These are phyloP conservation scores for Picea glauca DNA, from an alignment of 75 land plant species.

Conservation along the genomic window DNA sequence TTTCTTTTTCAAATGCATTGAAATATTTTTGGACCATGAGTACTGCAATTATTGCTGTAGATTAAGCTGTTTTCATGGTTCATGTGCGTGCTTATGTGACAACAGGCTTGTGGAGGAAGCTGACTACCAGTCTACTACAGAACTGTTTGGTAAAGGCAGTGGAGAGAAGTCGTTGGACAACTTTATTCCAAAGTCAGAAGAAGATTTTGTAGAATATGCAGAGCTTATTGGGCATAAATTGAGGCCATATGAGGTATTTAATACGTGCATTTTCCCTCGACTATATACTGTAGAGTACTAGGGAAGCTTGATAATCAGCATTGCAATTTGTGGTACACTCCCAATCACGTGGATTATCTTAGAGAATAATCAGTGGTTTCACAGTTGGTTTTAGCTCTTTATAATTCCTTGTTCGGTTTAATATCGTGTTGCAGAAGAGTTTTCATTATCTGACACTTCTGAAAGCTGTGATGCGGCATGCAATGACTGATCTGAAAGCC, in stretches of 20 bases:
- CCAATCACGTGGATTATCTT: not conserved
- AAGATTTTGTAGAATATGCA: conserved; percentile 90
- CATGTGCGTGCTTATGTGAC: not conserved
- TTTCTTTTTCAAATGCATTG: not conserved
- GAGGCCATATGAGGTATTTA: conserved; percentile 75
- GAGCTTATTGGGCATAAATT: conserved; percentile 85
- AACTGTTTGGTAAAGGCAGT: conserved; percentile 67
- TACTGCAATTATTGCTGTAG: not conserved
- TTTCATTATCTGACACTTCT: conserved; percentile 85
- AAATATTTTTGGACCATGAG: not conserved
- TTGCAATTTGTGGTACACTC: not conserved
- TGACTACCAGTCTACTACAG: conserved; percentile 81
- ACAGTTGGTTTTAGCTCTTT: not conserved
- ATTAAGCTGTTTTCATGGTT: not conserved
- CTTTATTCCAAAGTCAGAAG: conserved; percentile 93
- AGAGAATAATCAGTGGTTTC: not conserved
- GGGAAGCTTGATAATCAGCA: not conserved
- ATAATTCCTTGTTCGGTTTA: not conserved
- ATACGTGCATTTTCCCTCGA: not conserved
- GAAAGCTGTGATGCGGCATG: conserved; percentile 81
- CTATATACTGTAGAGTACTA: not conserved
- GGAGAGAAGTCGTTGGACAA: conserved; percentile 73
- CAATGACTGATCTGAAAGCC: conserved; percentile 77
- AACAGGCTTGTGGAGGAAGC: conserved; percentile 90
- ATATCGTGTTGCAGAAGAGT: conserved; percentile 71